Percentiles rank a stretch among this genome's conserved stretches.
These are phyloP conservation scores for Cystofilobasidium bisporidii DNA, from an alignment of 768 basidiomycete genomes.

Conservation along the genomic window DNA sequence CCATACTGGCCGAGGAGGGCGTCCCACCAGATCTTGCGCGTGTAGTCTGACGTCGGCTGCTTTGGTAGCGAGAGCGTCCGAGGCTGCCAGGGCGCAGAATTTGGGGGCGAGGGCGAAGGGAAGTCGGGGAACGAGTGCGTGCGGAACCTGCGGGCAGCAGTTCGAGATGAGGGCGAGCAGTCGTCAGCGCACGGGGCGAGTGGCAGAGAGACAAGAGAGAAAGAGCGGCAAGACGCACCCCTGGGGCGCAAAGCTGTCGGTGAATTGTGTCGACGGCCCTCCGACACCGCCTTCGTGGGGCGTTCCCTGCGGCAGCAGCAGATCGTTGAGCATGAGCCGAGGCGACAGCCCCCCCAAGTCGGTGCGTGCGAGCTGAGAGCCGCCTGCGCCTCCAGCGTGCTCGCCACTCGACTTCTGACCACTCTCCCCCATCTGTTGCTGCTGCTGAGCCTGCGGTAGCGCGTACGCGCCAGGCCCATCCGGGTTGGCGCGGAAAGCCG, in stretches of 20 bases:
- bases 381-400: too few species aligned
- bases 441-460: too few species aligned
- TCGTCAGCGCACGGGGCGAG: too few species aligned
- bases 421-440: too few species aligned
- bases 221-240: too few species aligned
- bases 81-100: background rate
- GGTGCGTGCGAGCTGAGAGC: too few species aligned
- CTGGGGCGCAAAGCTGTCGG: too few species aligned
- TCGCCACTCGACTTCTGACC: background rate
- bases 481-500: background rate
- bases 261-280: too few species aligned
- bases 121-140: too few species aligned
- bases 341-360: background rate
- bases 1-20: slow-evolving; percentile 22
- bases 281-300: too few species aligned
- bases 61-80: background rate
- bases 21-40: slow-evolving; percentile 22
- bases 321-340: background rate
- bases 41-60: slow-evolving; percentile 18
- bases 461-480: background rate
- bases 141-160: too few species aligned
- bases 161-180: background rate
- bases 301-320: background rate
- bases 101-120: background rate
- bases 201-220: too few species aligned